phyloP scores from a whole-genome alignment of 1,139 yeast genomes.

The Kurtzmaniella quercitrusa region DNA sequence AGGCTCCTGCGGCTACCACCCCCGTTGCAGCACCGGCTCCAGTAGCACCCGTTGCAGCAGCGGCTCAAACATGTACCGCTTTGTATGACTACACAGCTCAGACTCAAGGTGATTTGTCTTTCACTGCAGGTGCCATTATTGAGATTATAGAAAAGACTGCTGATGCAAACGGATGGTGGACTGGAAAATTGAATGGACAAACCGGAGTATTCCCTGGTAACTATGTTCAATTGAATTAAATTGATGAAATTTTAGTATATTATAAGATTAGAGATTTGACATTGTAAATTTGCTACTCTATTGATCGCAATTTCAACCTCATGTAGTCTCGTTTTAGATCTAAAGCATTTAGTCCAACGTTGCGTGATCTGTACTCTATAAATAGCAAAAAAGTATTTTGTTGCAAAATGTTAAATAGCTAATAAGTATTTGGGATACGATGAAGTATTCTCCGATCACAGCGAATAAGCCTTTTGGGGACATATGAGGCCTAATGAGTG shows the following conservation, averaged over 20 bases:
- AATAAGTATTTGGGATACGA: too few relatives aligned
- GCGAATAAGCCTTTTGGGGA: too few relatives aligned
- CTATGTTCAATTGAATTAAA: conserved; percentile 70
- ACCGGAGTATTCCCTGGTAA: conserved; percentile 95
- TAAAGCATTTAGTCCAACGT: too few relatives aligned
- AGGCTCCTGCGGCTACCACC: conserved; percentile 13
- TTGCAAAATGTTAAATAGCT: too few relatives aligned
- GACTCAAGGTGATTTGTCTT: conserved; percentile 84
- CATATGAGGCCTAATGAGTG: too few relatives aligned
- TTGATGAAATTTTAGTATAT: not conserved
- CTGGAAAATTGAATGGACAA: conserved; percentile 82
- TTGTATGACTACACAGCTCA: conserved; percentile 76
- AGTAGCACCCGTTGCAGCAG: conserved; percentile 33
- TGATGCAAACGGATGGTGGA: conserved; percentile 97
- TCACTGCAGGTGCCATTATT: conserved; percentile 84
- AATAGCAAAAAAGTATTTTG: too few relatives aligned
- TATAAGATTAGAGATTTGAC: not conserved
- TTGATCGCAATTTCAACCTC: too few relatives aligned
- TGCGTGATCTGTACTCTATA: too few relatives aligned
- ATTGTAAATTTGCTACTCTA: too few relatives aligned
- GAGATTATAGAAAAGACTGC: conserved; percentile 77
- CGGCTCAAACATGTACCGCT: conserved; percentile 64
- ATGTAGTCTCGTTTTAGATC: too few relatives aligned
- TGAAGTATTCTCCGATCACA: too few relatives aligned
- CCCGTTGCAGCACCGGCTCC: conserved; percentile 18